Base-by-base conservation (phyloP, 2,329 filamentous ascomycete genomes). In the Cryphonectria naterciae region DNA sequence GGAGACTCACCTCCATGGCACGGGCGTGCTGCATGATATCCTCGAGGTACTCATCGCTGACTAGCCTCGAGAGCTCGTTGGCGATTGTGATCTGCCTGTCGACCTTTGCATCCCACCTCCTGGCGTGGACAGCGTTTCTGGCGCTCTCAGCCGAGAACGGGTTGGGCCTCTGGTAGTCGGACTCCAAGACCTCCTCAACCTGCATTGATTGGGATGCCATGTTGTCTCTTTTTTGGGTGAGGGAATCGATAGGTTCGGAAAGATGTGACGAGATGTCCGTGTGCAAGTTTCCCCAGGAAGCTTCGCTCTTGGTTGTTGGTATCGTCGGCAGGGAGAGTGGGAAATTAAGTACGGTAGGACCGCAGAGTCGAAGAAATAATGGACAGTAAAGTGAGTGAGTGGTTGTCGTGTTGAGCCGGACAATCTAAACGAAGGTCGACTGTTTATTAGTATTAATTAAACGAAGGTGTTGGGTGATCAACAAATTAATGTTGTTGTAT, bases 21-120 rank as follows among this genome's bases (percentile, higher is more conserved):
- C 94, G 89, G 92, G 98, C 96, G 83, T 98, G 95, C 79, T 92
- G 88, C 84, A 98, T 90, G 80, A 98, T 92, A 80, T 98, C 95
- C 81, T 97, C 94, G 76, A 97, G 89, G 80, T 98, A 97, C 83
- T 98, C 94, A 69, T 97, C 94, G 73, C 90, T 91, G 65, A 94
- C 94, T 76, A 93, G 85, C 76, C 91, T 90, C 62, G 95, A 98
- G 75, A 98, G 88, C 80, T 98, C 93, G 79, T 94, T 93, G 73
- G 92, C 94, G 76, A 98, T 92, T 75, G 92, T 91, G 79, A 95
- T 93, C 82, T 98, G 95, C 77, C 91, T 90, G 83, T 95, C 90
- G 78, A 67, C 69, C 71, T 73, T 73, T n/a, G 71, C 69, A 49
- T 73, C 71, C 71, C 71, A 73, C 49, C 68, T 71, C 69, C 71